Conservation (phyloP, 352 stramenopile species). For the Thalassiosira livingstoniorum region DNA sequence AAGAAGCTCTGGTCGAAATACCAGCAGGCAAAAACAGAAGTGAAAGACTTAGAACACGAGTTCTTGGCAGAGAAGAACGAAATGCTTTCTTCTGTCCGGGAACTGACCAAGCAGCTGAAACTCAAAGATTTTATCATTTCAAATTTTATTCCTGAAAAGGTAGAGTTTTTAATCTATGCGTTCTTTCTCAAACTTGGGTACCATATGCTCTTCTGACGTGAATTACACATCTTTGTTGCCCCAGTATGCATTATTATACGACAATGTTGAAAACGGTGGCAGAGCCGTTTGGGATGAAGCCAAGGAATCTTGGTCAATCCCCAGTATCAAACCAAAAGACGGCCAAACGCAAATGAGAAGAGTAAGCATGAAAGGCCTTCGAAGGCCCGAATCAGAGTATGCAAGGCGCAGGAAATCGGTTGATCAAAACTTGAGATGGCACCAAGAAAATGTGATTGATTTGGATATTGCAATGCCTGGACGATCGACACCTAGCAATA, state of each 20-base stretch:
- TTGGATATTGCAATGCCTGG: conserved; percentile 91
- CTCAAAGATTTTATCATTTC: conserved; percentile 93
- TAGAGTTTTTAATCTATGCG: conserved; percentile 13
- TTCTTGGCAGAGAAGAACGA: conserved; percentile 94
- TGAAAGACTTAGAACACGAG: conserved; percentile 92
- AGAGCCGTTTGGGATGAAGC: conserved; percentile 90
- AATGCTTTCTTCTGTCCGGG: conserved; percentile 94
- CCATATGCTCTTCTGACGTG: not conserved
- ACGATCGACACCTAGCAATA: conserved; percentile 68
- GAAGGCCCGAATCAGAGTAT: conserved; percentile 92
- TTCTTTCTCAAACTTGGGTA: not conserved
- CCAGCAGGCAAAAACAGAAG: conserved; percentile 89
- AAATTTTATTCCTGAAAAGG: conserved; percentile 88
- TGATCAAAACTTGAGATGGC: conserved; percentile 89
- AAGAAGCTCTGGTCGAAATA: conserved; percentile 96
- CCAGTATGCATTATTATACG: conserved; percentile 67
- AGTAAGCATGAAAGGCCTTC: conserved; percentile 82
- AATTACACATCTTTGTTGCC: not conserved
- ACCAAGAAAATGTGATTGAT: conserved; percentile 90
- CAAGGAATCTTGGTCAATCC: conserved; percentile 90
- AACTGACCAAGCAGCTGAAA: conserved; percentile 93
- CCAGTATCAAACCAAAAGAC: conserved; percentile 48
- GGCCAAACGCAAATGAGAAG: conserved; percentile 64
- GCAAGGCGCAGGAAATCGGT: conserved; percentile 88
- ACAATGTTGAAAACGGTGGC: conserved; percentile 86